Evolutionary conservation across 2,329 filamentous ascomycete species (phyloP), one percentile per base, ranked within the genome.

Genomic region (Alternaria alternata): DNA sequence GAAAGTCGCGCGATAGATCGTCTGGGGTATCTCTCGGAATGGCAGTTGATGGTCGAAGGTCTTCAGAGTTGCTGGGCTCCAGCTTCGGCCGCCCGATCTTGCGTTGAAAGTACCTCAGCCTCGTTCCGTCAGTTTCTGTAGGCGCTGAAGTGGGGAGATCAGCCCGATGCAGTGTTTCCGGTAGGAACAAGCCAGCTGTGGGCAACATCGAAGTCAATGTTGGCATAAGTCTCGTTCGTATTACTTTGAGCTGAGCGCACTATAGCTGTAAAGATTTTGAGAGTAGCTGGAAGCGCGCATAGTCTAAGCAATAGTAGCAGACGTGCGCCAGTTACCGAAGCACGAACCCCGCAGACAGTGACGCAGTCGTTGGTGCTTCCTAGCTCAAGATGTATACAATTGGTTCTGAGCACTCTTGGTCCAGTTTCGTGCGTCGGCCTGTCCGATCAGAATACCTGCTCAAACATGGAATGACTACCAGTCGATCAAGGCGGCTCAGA

Each of bases 111-210:
- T 62, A 65, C 41, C 59, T 64, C 44, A 53, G 53, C 42, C 51
- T 60, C 42, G 58, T 39, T 4, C 44, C 30, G 5, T 62, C 58
- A n/a, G 46, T 41, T 20, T 57, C 53, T 26, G 41, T 55, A 53
- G 55, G 24, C 28, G 47, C 52, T 34, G 46, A 24, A 12, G 34
- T 57, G 24, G 54, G 39, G 32, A 42, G 38, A 7, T 54, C 41
- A 26, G 42, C 42, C 32, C 53, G 49, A 36, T 71, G 61, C 22
- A 71, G 54, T 42, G 53, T 69, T 22, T 68, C 63, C 4, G 67
- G 67, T 24, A 73, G 59, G 28, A 66, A 73, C 7, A 71, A 54
- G 32, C 65, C 67, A 9, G 66, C 68, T 16, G 49, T 22, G 22
- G 63, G 61, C 39, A 64, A 48, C 61, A 64, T 66, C 7, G 36